phyloP scores from a whole-genome alignment of 1,284 basidiomycete species.

The Heliocybe sulcata region DNA sequence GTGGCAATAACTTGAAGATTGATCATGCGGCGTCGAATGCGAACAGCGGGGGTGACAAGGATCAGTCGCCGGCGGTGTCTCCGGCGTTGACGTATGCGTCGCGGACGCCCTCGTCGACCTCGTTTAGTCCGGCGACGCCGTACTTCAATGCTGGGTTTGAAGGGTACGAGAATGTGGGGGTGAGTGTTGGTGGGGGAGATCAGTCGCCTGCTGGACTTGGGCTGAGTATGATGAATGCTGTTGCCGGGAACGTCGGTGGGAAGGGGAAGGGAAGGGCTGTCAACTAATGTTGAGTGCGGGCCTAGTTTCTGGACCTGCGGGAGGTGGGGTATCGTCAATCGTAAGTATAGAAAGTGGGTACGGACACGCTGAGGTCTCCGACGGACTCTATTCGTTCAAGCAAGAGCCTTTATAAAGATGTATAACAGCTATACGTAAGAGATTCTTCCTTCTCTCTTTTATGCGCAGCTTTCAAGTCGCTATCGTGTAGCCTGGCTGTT shows the following conservation, averaged over 20 bases:
- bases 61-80: neutral
- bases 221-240: neutral
- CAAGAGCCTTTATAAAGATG: too few relatives aligned
- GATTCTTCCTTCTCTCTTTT: too few relatives aligned
- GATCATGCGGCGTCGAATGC: neutral
- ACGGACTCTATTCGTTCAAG: too few relatives aligned
- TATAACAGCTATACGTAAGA: too few relatives aligned
- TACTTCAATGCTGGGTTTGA: neutral
- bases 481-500: neutral
- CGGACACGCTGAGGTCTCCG: too few relatives aligned
- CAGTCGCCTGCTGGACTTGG: neutral
- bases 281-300: neutral
- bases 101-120: neutral
- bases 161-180: neutral
- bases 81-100: conserved; percentile 1
- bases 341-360: too few relatives aligned
- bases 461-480: too few relatives aligned
- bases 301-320: too few relatives aligned
- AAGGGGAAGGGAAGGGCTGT: conserved; percentile 1
- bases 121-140: neutral
- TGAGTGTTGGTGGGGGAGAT: neutral
- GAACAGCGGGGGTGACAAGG: neutral
- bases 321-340: too few relatives aligned
- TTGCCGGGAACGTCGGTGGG: neutral
- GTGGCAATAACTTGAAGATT: neutral